Evolutionary conservation across 2,329 filamentous ascomycete genomes (phyloP), one percentile per base, ranked within the genome.

Genomic region (Myriangium duriaei): DNA sequence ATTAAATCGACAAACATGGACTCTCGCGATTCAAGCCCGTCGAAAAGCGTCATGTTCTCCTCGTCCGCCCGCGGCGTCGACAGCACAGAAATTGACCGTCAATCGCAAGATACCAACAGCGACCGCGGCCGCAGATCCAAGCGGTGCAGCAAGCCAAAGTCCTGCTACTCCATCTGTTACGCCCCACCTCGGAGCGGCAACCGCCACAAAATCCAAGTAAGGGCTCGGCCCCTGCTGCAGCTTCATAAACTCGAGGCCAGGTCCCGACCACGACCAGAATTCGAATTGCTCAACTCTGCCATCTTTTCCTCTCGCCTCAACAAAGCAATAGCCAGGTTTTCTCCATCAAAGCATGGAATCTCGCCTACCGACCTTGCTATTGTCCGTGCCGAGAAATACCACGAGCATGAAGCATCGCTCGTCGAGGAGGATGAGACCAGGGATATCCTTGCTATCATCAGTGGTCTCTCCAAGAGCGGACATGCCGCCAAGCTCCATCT

Each of bases 341-440:
- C 81, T 49, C 67, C 70, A 37, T 69, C 70, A 14, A 76, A 74
- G 49, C 72, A 74, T 32, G 68, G 74, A 39, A 61, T 87, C 3
- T 73, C 77, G 19, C 67, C 72, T 14, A 74, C 80, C 45, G 81
- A 87, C 54, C 62, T 87, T 10, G 68, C 87, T 40, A 57, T 88
- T 32, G 68, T 86, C 18, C 73, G 71, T 48, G 81, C 79, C 40
- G 79, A 83, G 47, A 71, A 79, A 45, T 85, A 83, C 52, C 49
- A 48, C 15, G 44, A 62, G 58, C 39, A 47, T 42, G 41, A 47
- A 47, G 63, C 63, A 6, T 66, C 71, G 6, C 61, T 61, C 13
- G 66, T 71, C 45, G 67, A 71, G 29, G 68, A 72, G 37, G 57
- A 63, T 11, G 64, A 68, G 15, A 60, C 67, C 34, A 55, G 57